These are phyloP conservation scores for Colletotrichum sp. DNA, from an alignment of 2,329 filamentous ascomycete species.

Conservation along the genomic window DNA sequence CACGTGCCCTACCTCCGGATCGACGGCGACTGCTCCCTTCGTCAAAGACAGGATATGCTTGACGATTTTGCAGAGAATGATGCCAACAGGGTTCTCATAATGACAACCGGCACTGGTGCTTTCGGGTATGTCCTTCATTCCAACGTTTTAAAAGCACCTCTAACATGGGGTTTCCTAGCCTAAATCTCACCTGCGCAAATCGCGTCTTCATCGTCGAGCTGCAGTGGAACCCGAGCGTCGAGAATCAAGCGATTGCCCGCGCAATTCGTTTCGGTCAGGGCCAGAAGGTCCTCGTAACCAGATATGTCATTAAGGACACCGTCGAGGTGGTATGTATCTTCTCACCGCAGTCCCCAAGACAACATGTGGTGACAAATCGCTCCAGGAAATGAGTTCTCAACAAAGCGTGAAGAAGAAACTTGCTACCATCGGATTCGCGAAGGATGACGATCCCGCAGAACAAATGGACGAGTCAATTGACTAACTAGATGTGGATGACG, in stretches of 20 bases:
- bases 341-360: background rate
- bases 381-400: constrained; percentile 16
- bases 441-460: too few species aligned
- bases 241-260: constrained; percentile 56
- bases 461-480: constrained; percentile 2
- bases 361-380: background rate
- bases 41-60: constrained; percentile 40
- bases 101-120: constrained; percentile 58
- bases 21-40: constrained; percentile 45
- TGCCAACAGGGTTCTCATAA: constrained; percentile 45
- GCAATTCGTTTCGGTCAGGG: constrained; percentile 52
- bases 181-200: constrained; percentile 54
- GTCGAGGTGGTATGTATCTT: constrained; percentile 45
- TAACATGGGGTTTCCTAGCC: constrained; percentile 26
- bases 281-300: constrained; percentile 44
- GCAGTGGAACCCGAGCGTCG: constrained; percentile 60
- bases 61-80: constrained; percentile 36
- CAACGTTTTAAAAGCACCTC: background rate
- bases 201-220: constrained; percentile 56
- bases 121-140: constrained; percentile 41
- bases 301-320: constrained; percentile 47
- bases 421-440: too few species aligned
- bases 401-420: constrained; percentile 8
- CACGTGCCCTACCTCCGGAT: constrained; percentile 40
- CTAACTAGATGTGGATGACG: too few species aligned